phyloP scores from a whole-genome alignment of 2,329 filamentous ascomycete species.

The Claviceps citrina region DNA sequence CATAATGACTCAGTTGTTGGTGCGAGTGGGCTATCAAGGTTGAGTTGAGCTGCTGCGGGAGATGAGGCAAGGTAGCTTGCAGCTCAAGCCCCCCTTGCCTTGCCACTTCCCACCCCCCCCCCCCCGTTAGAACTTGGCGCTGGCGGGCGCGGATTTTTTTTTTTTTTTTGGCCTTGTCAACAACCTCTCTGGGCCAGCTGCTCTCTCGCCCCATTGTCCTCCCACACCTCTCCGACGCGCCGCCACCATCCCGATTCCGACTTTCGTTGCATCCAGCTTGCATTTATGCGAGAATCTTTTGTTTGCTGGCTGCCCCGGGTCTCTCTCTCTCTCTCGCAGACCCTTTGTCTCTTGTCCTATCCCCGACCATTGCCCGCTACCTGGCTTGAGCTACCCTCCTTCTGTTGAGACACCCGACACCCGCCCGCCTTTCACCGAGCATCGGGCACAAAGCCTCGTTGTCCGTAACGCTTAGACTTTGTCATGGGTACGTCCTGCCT shows the following conservation, averaged over 20 bases:
- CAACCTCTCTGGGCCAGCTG: background rate
- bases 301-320: slow-evolving; percentile 16
- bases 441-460: slow-evolving; percentile 10
- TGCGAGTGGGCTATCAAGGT: background rate
- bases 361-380: slow-evolving; percentile 11
- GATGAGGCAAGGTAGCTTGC: slow-evolving; percentile 8
- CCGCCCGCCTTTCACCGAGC: slow-evolving; percentile 9
- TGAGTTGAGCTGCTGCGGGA: too few relatives aligned
- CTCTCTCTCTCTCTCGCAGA: slow-evolving; percentile 13
- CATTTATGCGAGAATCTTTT: slow-evolving; percentile 19
- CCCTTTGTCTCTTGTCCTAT: slow-evolving; percentile 10
- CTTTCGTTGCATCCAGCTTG: slow-evolving; percentile 17
- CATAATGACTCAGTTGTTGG: too few relatives aligned
- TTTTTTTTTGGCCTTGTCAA: slow-evolving; percentile 9
- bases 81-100: slow-evolving; percentile 8
- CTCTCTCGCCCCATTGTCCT: slow-evolving; percentile 8
- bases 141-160: too few relatives aligned
- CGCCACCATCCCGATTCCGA: slow-evolving; percentile 13
- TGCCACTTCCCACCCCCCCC: slow-evolving; percentile 1
- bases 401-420: slow-evolving; percentile 14
- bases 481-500: slow-evolving; percentile 11
- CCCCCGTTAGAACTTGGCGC: slow-evolving; percentile 8
- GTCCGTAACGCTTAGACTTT: slow-evolving; percentile 10
- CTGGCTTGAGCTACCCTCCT: slow-evolving; percentile 11
- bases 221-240: slow-evolving; percentile 8